phyloP scores from a whole-genome alignment of 352 stramenopile genomes.

The Phytophthora sojae region DNA sequence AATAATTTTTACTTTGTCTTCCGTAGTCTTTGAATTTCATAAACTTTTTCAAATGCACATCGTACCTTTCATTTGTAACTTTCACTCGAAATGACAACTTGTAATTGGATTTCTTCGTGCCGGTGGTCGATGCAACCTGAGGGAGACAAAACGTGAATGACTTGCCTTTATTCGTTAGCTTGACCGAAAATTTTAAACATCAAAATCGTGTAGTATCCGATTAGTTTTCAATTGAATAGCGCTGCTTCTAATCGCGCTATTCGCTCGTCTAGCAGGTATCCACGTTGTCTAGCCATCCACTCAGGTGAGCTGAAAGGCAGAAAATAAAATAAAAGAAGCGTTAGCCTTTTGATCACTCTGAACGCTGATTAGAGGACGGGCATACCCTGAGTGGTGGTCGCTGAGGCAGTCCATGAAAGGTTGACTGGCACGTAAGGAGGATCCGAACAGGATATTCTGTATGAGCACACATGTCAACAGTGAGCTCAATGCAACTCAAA shows the following conservation, averaged over 20 bases:
- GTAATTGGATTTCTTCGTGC: too few species aligned
- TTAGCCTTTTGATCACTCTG: not conserved
- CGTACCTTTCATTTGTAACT: too few species aligned
- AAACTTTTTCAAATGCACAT: too few species aligned
- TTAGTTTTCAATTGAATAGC: slow-evolving; percentile 36
- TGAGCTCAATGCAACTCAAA: not conserved
- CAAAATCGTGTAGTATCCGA: too few species aligned
- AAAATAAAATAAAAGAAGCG: not conserved
- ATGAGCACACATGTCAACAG: not conserved
- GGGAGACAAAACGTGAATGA: too few species aligned
- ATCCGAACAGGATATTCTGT: slow-evolving; percentile 57
- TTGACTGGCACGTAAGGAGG: slow-evolving; percentile 55
- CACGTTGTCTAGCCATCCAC: slow-evolving; percentile 53
- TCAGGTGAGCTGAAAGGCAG: slow-evolving; percentile 42
- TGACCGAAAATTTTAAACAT: not conserved
- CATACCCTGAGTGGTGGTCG: slow-evolving; percentile 55
- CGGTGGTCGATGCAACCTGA: too few species aligned
- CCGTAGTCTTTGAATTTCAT: too few species aligned
- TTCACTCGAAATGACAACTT: too few species aligned
- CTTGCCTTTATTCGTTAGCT: not conserved
- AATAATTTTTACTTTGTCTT: too few species aligned
- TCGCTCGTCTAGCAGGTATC: slow-evolving; percentile 48
- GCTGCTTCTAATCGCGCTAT: slow-evolving; percentile 53
- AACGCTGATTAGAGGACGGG: not conserved
- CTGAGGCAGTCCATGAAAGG: slow-evolving; percentile 66